These are phyloP conservation scores for Emydomyces testavorans DNA, from an alignment of 2,329 filamentous ascomycete species.

Conservation along the genomic window DNA sequence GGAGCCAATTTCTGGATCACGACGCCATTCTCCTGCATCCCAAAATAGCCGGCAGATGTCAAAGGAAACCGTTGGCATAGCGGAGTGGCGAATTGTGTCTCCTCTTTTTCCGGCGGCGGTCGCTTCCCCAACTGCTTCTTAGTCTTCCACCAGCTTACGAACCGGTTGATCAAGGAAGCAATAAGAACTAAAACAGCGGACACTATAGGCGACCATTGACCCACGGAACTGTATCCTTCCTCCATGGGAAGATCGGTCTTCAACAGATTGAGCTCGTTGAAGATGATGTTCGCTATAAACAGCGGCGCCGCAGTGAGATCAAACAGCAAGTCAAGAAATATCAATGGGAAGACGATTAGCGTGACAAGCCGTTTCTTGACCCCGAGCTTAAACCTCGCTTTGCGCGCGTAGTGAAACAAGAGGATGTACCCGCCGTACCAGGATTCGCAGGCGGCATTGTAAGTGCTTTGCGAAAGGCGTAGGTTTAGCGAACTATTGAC, in stretches of 20 bases:
- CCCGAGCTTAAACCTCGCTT: slow-evolving; percentile 8
- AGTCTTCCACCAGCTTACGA: slow-evolving; percentile 13
- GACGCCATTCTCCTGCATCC: slow-evolving; percentile 10
- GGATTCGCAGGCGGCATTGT: slow-evolving; percentile 18
- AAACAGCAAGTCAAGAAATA: slow-evolving; percentile 19
- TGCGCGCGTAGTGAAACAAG: slow-evolving; percentile 18
- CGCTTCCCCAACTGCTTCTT: slow-evolving; percentile 13
- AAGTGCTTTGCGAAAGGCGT: slow-evolving; percentile 18
- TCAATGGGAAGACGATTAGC: slow-evolving; percentile 16
- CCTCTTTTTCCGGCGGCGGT: not conserved
- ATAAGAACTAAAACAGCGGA: slow-evolving; percentile 19
- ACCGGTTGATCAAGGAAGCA: slow-evolving; percentile 19
- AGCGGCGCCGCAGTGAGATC: slow-evolving; percentile 19
- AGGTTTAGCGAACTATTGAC: slow-evolving; percentile 16
- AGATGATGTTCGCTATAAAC: slow-evolving; percentile 20
- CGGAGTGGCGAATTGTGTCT: not conserved
- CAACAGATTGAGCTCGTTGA: slow-evolving; percentile 21
- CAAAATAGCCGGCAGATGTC: not conserved
- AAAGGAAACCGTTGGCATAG: not conserved
- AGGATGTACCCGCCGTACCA: slow-evolving; percentile 23
- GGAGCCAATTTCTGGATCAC: slow-evolving; percentile 5
- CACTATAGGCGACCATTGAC: slow-evolving; percentile 22
- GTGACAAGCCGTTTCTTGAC: slow-evolving; percentile 11
- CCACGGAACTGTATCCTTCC: slow-evolving; percentile 19
- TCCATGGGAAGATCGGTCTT: slow-evolving; percentile 18